Evolutionary conservation across 306 rosid species (phyloP).

Genomic region (Dalbergia oliveri): DNA sequence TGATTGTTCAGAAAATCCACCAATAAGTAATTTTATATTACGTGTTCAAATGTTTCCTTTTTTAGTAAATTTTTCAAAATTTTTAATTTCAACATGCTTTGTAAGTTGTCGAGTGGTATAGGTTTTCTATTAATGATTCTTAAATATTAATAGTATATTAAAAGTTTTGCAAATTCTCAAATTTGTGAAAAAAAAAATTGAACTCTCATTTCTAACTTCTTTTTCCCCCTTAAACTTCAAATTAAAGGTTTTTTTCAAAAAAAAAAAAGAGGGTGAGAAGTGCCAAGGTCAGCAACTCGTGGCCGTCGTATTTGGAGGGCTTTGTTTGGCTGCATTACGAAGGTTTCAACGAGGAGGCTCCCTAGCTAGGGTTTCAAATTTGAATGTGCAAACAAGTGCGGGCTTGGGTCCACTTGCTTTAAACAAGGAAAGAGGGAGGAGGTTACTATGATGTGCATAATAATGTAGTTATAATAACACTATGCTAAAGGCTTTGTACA

Average conservation of each 20-base stretch:
- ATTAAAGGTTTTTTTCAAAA: neutral
- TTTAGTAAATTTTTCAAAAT: too few species aligned
- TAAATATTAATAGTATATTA: too few species aligned
- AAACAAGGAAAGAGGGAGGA: conserved; percentile 14
- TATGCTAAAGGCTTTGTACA: neutral
- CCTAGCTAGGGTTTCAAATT: conserved; percentile 7
- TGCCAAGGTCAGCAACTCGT: neutral
- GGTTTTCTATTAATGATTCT: too few species aligned
- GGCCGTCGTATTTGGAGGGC: conserved; percentile 37
- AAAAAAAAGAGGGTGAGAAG: neutral
- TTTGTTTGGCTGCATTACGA: conserved; percentile 21
- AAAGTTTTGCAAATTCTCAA: neutral
- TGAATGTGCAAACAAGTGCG: conserved; percentile 30
- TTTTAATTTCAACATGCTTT: too few species aligned
- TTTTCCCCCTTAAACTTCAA: conserved; percentile 6
- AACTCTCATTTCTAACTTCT: neutral
- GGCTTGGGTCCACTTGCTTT: conserved; percentile 43
- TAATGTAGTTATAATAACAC: neutral
- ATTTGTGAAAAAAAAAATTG: neutral
- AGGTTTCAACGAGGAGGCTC: neutral
- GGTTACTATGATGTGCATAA: conserved; percentile 30
- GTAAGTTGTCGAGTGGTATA: too few species aligned
- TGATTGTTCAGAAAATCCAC: too few species aligned
- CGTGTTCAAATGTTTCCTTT: too few species aligned
- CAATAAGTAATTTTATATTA: too few species aligned